phyloP scores from a whole-genome alignment of 768 basidiomycete genomes.

The Saitozyma sp. region DNA sequence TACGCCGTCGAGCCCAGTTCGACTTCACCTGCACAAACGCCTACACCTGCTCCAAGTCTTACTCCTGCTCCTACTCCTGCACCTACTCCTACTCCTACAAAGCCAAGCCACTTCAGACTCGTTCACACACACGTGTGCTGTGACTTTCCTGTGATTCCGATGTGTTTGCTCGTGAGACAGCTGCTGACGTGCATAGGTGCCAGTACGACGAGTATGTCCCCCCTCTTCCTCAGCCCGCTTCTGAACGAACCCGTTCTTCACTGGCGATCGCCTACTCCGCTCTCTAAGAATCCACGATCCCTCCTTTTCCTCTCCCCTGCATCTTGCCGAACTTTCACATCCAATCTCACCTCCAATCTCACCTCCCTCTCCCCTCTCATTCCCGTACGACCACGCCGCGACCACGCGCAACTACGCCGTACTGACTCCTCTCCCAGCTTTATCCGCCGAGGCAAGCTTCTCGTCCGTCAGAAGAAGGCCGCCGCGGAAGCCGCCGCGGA shows the following conservation, averaged over 20 bases:
- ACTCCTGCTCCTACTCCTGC: not conserved
- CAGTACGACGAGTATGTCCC: slow-evolving; percentile 87
- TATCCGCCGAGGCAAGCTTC: slow-evolving; percentile 80
- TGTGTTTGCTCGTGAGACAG: not conserved
- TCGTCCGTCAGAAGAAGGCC: slow-evolving; percentile 67
- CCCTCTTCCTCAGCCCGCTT: not conserved
- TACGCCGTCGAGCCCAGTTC: not conserved
- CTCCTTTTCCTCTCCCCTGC: not conserved
- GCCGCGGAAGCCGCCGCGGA: slow-evolving; percentile 38
- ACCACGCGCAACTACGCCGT: too few relatives aligned
- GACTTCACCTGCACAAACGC: slow-evolving; percentile 1
- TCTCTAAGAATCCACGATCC: too few relatives aligned
- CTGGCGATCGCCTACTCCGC: too few relatives aligned
- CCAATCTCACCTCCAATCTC: not conserved
- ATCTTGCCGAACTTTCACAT: not conserved
- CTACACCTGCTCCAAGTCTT: slow-evolving; percentile 1
- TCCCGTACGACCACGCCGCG: not conserved
- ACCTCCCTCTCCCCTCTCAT: not conserved
- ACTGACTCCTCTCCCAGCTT: slow-evolving; percentile 59
- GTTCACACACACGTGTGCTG: too few relatives aligned
- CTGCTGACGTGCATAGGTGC: slow-evolving; percentile 61
- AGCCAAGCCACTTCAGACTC: too few relatives aligned
- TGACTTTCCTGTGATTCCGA: not conserved
- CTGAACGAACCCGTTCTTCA: not conserved
- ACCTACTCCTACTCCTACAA: too few relatives aligned